These are phyloP conservation scores for Gaertneriomyces semiglobifer DNA, from an alignment of 192 early-diverging fungal genomes.

Conservation along the genomic window DNA sequence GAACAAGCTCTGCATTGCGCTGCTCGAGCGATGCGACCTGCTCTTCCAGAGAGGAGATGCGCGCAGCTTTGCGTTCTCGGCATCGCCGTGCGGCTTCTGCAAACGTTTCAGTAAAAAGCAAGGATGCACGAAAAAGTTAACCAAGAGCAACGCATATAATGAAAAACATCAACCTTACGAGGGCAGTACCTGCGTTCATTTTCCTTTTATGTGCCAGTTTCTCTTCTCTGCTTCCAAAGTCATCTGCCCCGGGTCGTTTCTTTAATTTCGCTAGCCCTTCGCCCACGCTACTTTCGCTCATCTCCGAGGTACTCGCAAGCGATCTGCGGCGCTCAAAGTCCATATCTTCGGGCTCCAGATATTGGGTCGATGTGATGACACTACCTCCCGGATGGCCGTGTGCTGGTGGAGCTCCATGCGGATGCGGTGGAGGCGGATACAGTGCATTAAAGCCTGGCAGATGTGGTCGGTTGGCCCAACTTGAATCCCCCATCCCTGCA, in stretches of 20 bases:
- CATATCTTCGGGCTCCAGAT: too few relatives aligned
- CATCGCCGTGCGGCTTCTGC: constrained; percentile 25
- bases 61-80: constrained; percentile 29
- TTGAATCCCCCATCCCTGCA: too few relatives aligned
- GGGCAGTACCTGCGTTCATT: constrained; percentile 22
- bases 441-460: too few relatives aligned
- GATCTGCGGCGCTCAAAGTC: too few relatives aligned
- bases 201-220: constrained; percentile 26
- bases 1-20: constrained; percentile 55
- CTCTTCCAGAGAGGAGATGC: constrained; percentile 20
- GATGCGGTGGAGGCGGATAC: too few relatives aligned
- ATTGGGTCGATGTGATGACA: too few relatives aligned
- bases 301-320: too few relatives aligned
- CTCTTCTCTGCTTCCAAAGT: constrained; percentile 4
- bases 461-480: too few relatives aligned
- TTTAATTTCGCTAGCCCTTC: too few relatives aligned
- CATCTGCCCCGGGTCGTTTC: neutral
- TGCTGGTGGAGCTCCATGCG: too few relatives aligned
- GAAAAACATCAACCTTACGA: neutral
- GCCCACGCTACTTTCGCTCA: too few relatives aligned
- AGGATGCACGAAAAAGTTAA: neutral
- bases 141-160: neutral
- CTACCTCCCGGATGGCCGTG: too few relatives aligned
- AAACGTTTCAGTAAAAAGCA: neutral
- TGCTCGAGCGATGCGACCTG: constrained; percentile 54